phyloP scores from a whole-genome alignment of 1,284 basidiomycete genomes.

The Takashimella koratensis region DNA sequence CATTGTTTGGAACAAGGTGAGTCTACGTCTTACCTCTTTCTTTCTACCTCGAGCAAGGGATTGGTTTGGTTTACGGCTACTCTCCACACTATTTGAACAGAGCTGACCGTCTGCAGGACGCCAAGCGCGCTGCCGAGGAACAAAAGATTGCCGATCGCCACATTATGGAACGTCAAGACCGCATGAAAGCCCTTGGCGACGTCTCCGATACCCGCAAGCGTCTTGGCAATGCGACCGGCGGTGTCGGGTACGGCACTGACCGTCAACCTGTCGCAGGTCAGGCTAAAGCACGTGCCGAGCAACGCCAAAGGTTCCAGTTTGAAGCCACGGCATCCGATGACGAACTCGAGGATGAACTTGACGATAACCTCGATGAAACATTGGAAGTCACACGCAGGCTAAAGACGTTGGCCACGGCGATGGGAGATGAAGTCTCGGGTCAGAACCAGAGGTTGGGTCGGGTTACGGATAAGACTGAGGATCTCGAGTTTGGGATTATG shows the following conservation, averaged over 20 bases:
- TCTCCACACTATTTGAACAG: not conserved
- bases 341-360: constrained; percentile 73
- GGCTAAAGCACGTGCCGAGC: constrained; percentile 5
- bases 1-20: constrained; percentile 77
- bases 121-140: constrained; percentile 85
- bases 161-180: constrained; percentile 79
- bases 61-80: too few species aligned
- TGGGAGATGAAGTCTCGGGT: constrained; percentile 48
- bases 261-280: not conserved
- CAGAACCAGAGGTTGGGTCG: constrained; percentile 47
- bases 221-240: constrained; percentile 69
- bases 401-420: constrained; percentile 73
- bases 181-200: constrained; percentile 79
- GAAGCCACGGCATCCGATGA: constrained; percentile 95
- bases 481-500: constrained; percentile 46
- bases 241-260: not conserved
- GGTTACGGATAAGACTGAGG: constrained; percentile 51
- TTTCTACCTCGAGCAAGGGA: not conserved
- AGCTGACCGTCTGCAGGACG: constrained; percentile 52
- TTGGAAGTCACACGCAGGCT: constrained; percentile 73
- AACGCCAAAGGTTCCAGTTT: constrained; percentile 71
- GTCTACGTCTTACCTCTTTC: too few species aligned
- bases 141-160: constrained; percentile 83
- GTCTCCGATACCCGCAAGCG: constrained; percentile 83
- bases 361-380: constrained; percentile 89